These are phyloP conservation scores for Akanthomyces lecanii DNA, from an alignment of 2,329 filamentous ascomycete species.

Conservation along the genomic window DNA sequence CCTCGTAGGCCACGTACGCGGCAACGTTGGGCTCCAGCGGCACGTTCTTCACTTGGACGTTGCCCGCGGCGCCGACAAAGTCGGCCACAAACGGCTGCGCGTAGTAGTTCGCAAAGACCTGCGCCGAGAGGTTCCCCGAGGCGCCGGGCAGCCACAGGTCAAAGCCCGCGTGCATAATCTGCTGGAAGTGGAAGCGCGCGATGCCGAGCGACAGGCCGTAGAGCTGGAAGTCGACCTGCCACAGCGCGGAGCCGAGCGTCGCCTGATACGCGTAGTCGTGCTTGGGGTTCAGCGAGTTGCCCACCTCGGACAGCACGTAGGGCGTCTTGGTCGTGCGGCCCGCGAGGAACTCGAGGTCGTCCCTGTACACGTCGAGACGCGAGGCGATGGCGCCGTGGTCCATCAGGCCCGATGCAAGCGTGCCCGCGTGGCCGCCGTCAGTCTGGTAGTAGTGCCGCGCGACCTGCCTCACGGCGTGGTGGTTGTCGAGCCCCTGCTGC, in stretches of 20 bases:
- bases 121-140: conserved; percentile 24
- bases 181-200: conserved; percentile 34
- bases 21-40: conserved; percentile 25
- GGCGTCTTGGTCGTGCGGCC: conserved; percentile 20
- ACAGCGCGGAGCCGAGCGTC: conserved; percentile 32
- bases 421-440: conserved; percentile 26
- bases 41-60: conserved; percentile 25
- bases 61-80: conserved; percentile 31
- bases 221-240: conserved; percentile 36
- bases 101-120: conserved; percentile 35
- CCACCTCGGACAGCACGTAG: conserved; percentile 34
- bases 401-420: conserved; percentile 30
- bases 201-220: conserved; percentile 33
- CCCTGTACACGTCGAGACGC: conserved; percentile 30
- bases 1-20: conserved; percentile 31
- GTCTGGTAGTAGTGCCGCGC: conserved; percentile 37
- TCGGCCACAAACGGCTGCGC: conserved; percentile 35
- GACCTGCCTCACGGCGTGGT: conserved; percentile 30
- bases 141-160: conserved; percentile 30
- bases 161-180: conserved; percentile 33
- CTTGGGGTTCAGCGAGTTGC: conserved; percentile 30
- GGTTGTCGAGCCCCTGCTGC: conserved; percentile 29
- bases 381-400: conserved; percentile 28
- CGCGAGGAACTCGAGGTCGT: conserved; percentile 22
- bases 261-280: conserved; percentile 32